Conservation (phyloP, 2,329 filamentous ascomycete genomes). For the Verticillium zaregamsianum region DNA sequence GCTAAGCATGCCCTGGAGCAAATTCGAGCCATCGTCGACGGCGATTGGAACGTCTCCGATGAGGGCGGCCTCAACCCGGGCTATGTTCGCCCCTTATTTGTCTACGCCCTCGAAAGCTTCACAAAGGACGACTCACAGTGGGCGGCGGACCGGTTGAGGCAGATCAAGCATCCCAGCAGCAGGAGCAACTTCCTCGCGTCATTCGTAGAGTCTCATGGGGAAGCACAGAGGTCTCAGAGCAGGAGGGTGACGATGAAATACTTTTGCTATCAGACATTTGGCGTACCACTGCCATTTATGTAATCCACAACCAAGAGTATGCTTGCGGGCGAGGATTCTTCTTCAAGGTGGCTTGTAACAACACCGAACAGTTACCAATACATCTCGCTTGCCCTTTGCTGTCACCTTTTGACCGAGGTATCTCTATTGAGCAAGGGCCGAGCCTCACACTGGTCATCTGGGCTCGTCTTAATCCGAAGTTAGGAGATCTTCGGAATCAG, state of each 20-base stretch:
- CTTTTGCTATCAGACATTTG: constrained; percentile 9
- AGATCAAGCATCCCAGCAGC: constrained; percentile 5
- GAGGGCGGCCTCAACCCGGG: background rate
- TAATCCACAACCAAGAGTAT: background rate
- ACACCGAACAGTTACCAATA: too few species aligned
- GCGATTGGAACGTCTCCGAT: background rate
- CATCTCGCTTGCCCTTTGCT: too few species aligned
- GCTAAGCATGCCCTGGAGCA: background rate
- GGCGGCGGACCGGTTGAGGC: background rate
- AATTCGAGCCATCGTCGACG: background rate
- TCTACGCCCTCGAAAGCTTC: background rate
- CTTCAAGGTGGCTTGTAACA: too few species aligned
- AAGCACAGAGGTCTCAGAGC: constrained; percentile 4
- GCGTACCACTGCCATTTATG: background rate
- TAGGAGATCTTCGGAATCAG: too few species aligned
- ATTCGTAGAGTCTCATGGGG: constrained; percentile 3
- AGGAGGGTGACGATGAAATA: constrained; percentile 9
- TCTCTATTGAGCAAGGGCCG: too few species aligned
- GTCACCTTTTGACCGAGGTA: too few species aligned
- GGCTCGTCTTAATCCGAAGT: too few species aligned
- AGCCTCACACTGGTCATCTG: too few species aligned
- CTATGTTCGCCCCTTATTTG: background rate
- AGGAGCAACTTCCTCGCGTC: constrained; percentile 9
- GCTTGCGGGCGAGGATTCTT: too few species aligned
- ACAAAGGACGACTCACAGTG: background rate